Evolutionary conservation across 768 basidiomycete genomes (phyloP), one percentile per base, ranked within the genome.

Genomic region (Lactarius sp.): DNA sequence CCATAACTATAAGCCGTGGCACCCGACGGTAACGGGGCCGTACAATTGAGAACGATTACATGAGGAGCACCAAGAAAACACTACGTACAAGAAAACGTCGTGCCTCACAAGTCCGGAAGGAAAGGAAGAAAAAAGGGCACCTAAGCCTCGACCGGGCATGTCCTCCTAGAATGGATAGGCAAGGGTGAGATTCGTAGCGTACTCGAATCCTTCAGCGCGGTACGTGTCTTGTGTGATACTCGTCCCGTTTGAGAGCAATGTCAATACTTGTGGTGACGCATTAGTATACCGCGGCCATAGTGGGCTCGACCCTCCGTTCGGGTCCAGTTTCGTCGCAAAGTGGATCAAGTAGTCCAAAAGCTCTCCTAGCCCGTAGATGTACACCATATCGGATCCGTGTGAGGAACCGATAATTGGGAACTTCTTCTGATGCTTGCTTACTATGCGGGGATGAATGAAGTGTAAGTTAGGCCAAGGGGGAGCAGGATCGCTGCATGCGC

Each of bases 401-500:
- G 59, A 70, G 34, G 70, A 60, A 33, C 77, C 77, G 0, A 77
- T 63, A 3, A 52, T 14, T 0, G 73, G 70, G 2, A 60, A 68
- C 3, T 65, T 59, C 62, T 76, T 74, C 47, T 72, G 69, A 13
- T 73, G 72, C 60, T 74, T 75, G 67, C 66, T 74, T 52, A 76
- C 77, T 78, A 52, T 3, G 13, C 13, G 22, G 22, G 22, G 12
- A 36, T n/a, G 50, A 52, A 12, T 64, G 42, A 60, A 16, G 20
- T 33, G 37, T 47, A 18, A 56, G 31, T 20, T 36, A 14, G 20
- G 1, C 18, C 33, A 7, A 42, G 3, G 13, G 4, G 1, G 2
- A 13, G 9, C 18, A 16, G 33, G 4, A 14, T 27, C 51, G 61
- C 12, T 20, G 42, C 9, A 47, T 10, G 22, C 20, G 20, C 4